Percentiles rank a stretch among this genome's conserved stretches.
These are phyloP conservation scores for Raffaelea deltoideospora DNA, from an alignment of 2,329 filamentous ascomycete species.

Conservation along the genomic window DNA sequence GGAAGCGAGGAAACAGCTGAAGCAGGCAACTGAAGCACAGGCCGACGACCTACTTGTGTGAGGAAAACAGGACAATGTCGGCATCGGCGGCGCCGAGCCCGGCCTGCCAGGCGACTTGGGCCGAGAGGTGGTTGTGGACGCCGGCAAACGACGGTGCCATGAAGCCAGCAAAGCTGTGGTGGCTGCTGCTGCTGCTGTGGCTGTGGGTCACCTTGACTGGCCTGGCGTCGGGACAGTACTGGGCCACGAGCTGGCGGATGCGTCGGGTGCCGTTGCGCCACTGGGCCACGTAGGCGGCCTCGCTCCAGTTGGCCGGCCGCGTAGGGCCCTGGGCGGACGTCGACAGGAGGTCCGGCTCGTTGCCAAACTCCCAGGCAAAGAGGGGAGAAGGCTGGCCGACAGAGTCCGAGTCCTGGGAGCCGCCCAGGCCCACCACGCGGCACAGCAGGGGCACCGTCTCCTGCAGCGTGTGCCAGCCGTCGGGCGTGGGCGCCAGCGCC, in stretches of 20 bases:
- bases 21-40: no score
- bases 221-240: slow-evolving; percentile 33
- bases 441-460: slow-evolving; percentile 42
- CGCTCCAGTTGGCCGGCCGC: slow-evolving; percentile 36
- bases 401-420: no score
- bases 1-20: no score
- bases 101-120: slow-evolving; percentile 33
- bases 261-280: slow-evolving; percentile 39
- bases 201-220: slow-evolving; percentile 5
- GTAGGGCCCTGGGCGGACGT: slow-evolving; percentile 34
- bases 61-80: slow-evolving; percentile 37
- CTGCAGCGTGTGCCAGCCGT: slow-evolving; percentile 33
- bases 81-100: slow-evolving; percentile 31
- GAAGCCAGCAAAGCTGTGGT: slow-evolving; percentile 30
- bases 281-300: slow-evolving; percentile 37
- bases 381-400: slow-evolving; percentile 14
- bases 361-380: slow-evolving; percentile 47
- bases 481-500: slow-evolving; percentile 26
- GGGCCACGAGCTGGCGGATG: slow-evolving; percentile 28
- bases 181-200: slow-evolving; percentile 13
- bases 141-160: slow-evolving; percentile 45
- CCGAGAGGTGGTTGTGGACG: slow-evolving; percentile 32
- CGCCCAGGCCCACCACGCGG: slow-evolving; percentile 32
- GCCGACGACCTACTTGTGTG: slow-evolving; percentile 41
- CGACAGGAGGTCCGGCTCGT: slow-evolving; percentile 46